Evolutionary conservation across 2,329 filamentous ascomycete genomes (phyloP).

Genomic region (Grosmannia serpens): DNA sequence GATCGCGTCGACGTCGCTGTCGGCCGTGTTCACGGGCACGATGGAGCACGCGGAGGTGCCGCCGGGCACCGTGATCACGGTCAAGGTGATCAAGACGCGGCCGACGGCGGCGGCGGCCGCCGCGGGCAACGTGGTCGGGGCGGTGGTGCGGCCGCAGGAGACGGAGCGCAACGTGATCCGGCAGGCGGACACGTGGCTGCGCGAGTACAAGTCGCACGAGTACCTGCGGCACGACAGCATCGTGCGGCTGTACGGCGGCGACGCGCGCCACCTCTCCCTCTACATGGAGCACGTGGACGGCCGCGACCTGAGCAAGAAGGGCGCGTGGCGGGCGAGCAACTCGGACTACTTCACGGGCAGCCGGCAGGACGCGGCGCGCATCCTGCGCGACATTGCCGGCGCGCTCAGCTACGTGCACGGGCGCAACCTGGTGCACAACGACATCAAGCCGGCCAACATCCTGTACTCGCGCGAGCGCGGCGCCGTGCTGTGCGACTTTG

Average conservation of each 20-base stretch:
- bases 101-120: conserved; percentile 20
- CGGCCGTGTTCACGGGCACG: conserved; percentile 39
- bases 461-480: conserved; percentile 47
- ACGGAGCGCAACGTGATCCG: conserved; percentile 44
- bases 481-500: conserved; percentile 50
- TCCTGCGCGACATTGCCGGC: conserved; percentile 40
- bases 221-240: conserved; percentile 45
- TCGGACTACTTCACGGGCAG: conserved; percentile 39
- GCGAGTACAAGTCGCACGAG: conserved; percentile 45
- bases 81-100: conserved; percentile 49
- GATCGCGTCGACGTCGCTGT: conserved; percentile 43
- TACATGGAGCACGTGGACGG: conserved; percentile 53
- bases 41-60: conserved; percentile 36
- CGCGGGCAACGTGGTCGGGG: conserved; percentile 13
- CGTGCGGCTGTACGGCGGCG: conserved; percentile 45
- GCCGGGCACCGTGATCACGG: conserved; percentile 42
- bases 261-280: conserved; percentile 46
- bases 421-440: conserved; percentile 44
- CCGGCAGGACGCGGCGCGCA: conserved; percentile 36
- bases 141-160: conserved; percentile 33
- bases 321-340: conserved; percentile 35
- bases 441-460: conserved; percentile 52
- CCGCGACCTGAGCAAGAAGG: conserved; percentile 37
- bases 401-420: conserved; percentile 46
- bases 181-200: conserved; percentile 48